Base-by-base conservation (phyloP, 1,139 yeast genomes). In the Debaryomyces nepalensis region DNA sequence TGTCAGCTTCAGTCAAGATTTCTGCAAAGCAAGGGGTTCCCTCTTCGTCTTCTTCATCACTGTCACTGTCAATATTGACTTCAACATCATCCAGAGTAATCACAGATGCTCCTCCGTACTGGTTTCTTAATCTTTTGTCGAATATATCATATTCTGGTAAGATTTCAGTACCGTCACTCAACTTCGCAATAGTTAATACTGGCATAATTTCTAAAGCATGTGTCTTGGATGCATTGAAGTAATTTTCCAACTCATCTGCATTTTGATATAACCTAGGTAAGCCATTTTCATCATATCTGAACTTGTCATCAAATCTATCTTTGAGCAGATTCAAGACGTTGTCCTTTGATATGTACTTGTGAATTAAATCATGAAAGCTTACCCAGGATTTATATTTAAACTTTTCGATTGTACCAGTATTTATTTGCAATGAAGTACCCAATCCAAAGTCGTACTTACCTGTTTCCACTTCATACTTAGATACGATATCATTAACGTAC, bases 251-350 rank as follows among this genome's bases (percentile, higher is more conserved):
- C 54, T 91, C 96, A 33, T 72, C 73, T 30, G 84, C 79, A 44
- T 82, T 82, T 50, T 81, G 83, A 85, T 96, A 93, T 37, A 91
- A 74, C 40, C 81, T 77, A 5, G 99, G 99, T 30, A 89, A 67
- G 4, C 95, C 96, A 49, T 83, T 77, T 36, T 77, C 82, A 61
- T 90, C 97, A 60, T 87, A 93, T 52, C 95, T 75, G 68, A 93
- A 93, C 42, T 69, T 70, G 46, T 84, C 88, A 55, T 91, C 98
- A 65, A 93, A 93, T 47, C 79, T 69, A 41, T 82, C 87, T 59
- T 84, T 81, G 55, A 86, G 60, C 20, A 84, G 70, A 37, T 70
- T 68, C 2, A 82, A 70, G 15, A 82, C 70, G 14, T 73, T 77
- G 38, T 83, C 89, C 47, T 79, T 84, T 14, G 77, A 75, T 40